Evolutionary conservation across 2,329 filamentous ascomycete genomes (phyloP).

Genomic region (Aspergillus sp.): DNA sequence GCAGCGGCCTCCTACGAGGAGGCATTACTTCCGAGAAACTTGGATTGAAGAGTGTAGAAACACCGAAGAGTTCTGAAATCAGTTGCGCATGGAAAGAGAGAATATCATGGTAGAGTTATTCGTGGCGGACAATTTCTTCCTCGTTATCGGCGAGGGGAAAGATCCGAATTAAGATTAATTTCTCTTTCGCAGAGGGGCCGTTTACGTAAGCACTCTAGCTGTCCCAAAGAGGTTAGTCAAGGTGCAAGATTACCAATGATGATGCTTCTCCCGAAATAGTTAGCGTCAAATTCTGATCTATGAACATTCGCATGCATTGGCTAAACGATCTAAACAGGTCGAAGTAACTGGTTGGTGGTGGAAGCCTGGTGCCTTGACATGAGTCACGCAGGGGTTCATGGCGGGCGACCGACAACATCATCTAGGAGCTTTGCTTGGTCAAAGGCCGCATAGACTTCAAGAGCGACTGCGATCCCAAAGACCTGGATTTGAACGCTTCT

Average conservation of each 20-base stretch:
- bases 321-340: no score
- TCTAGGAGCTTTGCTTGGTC: background rate
- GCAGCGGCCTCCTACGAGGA: conserved; percentile 36
- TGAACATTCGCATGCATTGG: no score
- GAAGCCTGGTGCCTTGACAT: no score
- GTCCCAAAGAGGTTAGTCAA: conserved; percentile 4
- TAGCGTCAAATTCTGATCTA: no score
- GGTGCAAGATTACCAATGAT: background rate
- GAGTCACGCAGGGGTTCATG: no score
- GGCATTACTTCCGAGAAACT: conserved; percentile 27
- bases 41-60: background rate
- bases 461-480: conserved; percentile 5
- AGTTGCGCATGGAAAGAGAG: background rate
- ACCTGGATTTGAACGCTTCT: conserved; percentile 41
- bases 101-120: conserved; percentile 12
- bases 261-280: background rate
- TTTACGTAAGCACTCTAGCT: conserved; percentile 9
- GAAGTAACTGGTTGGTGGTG: no score
- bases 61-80: background rate
- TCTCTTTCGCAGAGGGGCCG: conserved; percentile 8
- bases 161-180: conserved; percentile 14
- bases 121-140: conserved; percentile 22
- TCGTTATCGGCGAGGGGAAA: conserved; percentile 23
- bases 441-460: conserved; percentile 1
- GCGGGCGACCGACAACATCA: no score